These are phyloP conservation scores for Candida tammaniensis DNA, from an alignment of 805 yeast genomes.

Conservation along the genomic window DNA sequence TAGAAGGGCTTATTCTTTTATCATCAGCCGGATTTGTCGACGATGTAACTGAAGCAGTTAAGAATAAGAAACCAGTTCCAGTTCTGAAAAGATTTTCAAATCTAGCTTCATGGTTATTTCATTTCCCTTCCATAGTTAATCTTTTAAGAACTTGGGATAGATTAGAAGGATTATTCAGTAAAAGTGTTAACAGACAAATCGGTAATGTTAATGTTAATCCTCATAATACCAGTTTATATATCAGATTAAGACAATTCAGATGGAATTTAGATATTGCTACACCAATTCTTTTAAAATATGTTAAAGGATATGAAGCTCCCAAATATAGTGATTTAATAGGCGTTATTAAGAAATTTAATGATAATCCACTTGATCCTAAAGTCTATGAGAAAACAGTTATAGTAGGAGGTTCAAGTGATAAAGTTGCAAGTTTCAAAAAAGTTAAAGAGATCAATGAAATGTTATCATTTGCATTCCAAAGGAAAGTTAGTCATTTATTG, in stretches of 20 bases:
- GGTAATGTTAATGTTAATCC: conserved; percentile 15
- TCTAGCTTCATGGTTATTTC: conserved; percentile 33
- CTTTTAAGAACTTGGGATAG: conserved; percentile 58
- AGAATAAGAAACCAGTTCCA: conserved; percentile 2
- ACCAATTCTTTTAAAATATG: conserved; percentile 49
- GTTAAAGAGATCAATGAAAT: conserved; percentile 29
- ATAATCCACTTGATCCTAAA: conserved; percentile 27
- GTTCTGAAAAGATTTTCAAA: conserved; percentile 6
- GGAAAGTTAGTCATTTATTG: conserved; percentile 30
- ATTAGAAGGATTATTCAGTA: conserved; percentile 56
- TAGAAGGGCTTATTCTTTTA: conserved; percentile 48
- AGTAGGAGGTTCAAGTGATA: conserved; percentile 58
- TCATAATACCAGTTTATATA: conserved; percentile 22
- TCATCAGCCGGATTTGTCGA: conserved; percentile 46
- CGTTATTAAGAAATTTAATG: conserved; percentile 35
- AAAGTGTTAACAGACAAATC: conserved; percentile 59
- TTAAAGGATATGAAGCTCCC: conserved; percentile 47
- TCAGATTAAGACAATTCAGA: conserved; percentile 56
- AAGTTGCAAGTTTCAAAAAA: conserved; percentile 47
- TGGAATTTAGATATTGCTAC: conserved; percentile 70
- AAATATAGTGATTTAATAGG: conserved; percentile 41
- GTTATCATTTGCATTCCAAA: conserved; percentile 20
- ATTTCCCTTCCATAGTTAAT: conserved; percentile 49
- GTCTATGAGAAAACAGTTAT: conserved; percentile 48
- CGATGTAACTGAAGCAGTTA: conserved; percentile 16